Evolutionary conservation across 352 stramenopile species (phyloP).

Genomic region (Sclerospora graminicola): DNA sequence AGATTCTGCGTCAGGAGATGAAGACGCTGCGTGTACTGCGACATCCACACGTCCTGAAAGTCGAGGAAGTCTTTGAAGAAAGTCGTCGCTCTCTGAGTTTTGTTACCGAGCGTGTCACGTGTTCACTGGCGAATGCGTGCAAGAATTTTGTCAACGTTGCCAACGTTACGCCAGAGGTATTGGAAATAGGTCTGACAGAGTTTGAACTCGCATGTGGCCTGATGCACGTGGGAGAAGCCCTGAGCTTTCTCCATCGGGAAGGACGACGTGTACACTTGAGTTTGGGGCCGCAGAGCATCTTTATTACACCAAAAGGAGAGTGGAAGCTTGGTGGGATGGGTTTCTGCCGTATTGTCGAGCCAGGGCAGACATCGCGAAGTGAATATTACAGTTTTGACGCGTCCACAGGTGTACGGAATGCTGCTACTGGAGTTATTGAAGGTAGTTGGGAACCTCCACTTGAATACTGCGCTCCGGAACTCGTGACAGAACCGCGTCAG

Average conservation of each 20-base stretch:
- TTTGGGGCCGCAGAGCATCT: conserved; percentile 79
- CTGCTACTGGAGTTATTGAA: conserved; percentile 40
- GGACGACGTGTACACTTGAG: conserved; percentile 80
- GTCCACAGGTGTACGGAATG: conserved; percentile 42
- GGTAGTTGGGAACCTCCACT: conserved; percentile 74
- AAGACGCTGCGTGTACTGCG: conserved; percentile 79
- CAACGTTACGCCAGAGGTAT: conserved; percentile 79
- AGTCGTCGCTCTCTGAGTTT: conserved; percentile 80
- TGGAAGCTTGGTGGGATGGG: conserved; percentile 89
- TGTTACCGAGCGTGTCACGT: conserved; percentile 85
- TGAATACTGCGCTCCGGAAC: conserved; percentile 77
- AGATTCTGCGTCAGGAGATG: conserved; percentile 84
- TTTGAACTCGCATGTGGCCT: conserved; percentile 84
- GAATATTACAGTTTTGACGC: conserved; percentile 70
- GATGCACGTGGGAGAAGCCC: conserved; percentile 82
- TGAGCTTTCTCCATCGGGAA: conserved; percentile 85
- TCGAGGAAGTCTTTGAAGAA: conserved; percentile 86
- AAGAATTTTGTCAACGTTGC: conserved; percentile 83
- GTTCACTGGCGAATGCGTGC: conserved; percentile 84
- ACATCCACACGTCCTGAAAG: conserved; percentile 84
- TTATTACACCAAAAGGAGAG: conserved; percentile 86
- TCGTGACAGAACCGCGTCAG: conserved; percentile 73
- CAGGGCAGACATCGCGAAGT: conserved; percentile 67
- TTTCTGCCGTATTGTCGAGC: conserved; percentile 80
- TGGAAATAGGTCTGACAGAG: conserved; percentile 81